Conservation (phyloP, 768 basidiomycete species). For the Lactifluus hygrophoroides region DNA sequence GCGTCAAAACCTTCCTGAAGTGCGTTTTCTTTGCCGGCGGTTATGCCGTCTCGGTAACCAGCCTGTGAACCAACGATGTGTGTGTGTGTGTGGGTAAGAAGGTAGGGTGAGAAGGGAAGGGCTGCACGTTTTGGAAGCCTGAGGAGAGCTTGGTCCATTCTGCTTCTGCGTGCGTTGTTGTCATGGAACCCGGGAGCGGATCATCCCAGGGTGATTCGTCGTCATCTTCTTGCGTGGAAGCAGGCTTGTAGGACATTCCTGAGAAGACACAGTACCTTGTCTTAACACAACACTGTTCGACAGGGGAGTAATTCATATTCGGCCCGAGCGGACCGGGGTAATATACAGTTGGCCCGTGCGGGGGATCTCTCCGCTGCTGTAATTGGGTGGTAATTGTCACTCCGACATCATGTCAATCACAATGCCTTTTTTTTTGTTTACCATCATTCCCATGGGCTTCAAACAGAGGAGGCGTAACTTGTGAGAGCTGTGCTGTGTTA, state of each 20-base stretch:
- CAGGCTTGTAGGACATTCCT: neutral
- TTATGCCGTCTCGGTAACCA: conserved; percentile 96
- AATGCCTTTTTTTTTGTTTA: neutral
- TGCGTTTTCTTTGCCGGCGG: conserved; percentile 78
- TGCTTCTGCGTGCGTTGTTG: conserved; percentile 16
- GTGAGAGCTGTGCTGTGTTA: neutral
- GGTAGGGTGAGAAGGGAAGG: neutral
- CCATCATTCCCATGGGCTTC: neutral
- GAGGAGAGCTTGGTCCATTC: conserved; percentile 65
- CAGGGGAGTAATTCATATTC: too few species aligned
- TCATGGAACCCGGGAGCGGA: neutral
- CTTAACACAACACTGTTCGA: too few species aligned
- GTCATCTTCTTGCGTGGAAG: neutral
- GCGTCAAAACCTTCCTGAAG: conserved; percentile 88
- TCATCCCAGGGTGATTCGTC: conserved; percentile 10
- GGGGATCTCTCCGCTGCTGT: too few species aligned
- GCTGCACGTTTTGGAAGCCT: conserved; percentile 63
- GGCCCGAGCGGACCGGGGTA: too few species aligned
- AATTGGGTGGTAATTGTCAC: too few species aligned
- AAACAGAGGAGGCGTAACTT: neutral
- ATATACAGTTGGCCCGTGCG: too few species aligned
- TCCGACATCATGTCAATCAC: too few species aligned
- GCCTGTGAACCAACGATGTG: conserved; percentile 38
- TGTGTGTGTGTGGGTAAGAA: neutral
- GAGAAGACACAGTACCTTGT: too few species aligned